A percentile compares a stretch with the other conserved stretches of the same genome.
Conservation (phyloP, 2,329 filamentous ascomycete species). For the Aspergillus sp. region DNA sequence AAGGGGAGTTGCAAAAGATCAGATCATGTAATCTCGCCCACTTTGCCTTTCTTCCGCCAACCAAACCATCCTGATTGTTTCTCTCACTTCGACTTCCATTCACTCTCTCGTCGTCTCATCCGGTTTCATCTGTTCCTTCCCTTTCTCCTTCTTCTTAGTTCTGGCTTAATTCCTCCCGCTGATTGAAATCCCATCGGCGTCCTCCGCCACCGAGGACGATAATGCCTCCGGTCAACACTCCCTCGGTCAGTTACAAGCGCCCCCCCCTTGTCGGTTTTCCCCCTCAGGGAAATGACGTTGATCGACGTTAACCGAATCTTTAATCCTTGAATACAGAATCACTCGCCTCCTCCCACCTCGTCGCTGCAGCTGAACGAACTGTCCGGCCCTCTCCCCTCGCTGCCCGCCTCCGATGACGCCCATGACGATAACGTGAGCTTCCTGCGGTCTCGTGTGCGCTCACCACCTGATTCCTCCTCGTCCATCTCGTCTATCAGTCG, state of each 20-base stretch:
- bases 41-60: not conserved
- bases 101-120: not conserved
- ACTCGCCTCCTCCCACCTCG: conserved; percentile 7
- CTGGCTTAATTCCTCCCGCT: not conserved
- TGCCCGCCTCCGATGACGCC: conserved; percentile 44
- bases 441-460: conserved; percentile 43
- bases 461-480: conserved; percentile 27
- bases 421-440: conserved; percentile 53
- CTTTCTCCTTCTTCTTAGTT: not conserved
- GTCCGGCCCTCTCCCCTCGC: conserved; percentile 34
- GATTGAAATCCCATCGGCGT: conserved; percentile 7
- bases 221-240: conserved; percentile 45
- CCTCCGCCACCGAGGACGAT: conserved; percentile 14
- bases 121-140: not conserved
- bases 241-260: conserved; percentile 38
- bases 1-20: not conserved
- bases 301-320: not conserved
- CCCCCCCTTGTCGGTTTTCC: not conserved
- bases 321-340: conserved; percentile 9
- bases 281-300: not conserved
- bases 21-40: not conserved
- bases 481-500: conserved; percentile 28
- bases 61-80: not conserved
- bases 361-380: conserved; percentile 11
- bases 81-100: too few relatives aligned